phyloP scores from a whole-genome alignment of 352 stramenopile species.

The Discostella stelligera region DNA sequence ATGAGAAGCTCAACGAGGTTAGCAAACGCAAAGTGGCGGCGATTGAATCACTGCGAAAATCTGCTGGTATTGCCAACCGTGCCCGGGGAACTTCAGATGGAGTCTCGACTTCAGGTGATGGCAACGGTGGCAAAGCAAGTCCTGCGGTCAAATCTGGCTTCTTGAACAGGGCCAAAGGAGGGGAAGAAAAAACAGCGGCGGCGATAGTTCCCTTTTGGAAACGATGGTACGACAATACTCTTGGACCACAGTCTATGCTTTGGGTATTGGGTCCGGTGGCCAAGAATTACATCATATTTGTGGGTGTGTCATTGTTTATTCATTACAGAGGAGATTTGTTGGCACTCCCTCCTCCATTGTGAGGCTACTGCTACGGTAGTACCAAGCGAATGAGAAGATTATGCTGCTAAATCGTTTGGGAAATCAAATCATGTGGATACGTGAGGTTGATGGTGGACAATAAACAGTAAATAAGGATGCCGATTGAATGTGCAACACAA shows the following conservation, averaged over 20 bases:
- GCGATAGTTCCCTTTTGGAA: constrained; percentile 40
- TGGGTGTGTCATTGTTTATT: constrained; percentile 61
- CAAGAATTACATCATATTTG: constrained; percentile 80
- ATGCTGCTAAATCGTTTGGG: too few relatives aligned
- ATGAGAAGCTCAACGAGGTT: constrained; percentile 72
- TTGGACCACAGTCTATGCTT: constrained; percentile 70
- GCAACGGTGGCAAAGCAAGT: neutral
- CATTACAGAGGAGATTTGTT: constrained; percentile 74
- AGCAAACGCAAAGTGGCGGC: constrained; percentile 66
- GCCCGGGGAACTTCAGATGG: constrained; percentile 18
- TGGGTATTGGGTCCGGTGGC: constrained; percentile 55
- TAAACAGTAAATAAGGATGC: too few relatives aligned
- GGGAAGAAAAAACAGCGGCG: constrained; percentile 4
- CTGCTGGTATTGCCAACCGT: constrained; percentile 46
- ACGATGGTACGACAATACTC: constrained; percentile 57
- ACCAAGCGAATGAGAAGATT: neutral
- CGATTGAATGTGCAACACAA: too few relatives aligned
- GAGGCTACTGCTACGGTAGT: neutral
- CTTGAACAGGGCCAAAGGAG: constrained; percentile 62
- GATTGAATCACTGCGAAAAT: constrained; percentile 63
- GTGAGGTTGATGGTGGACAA: too few relatives aligned
- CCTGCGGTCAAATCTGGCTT: constrained; percentile 71
- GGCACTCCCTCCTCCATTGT: constrained; percentile 71
- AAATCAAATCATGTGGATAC: too few relatives aligned
- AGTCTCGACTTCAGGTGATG: neutral